Evolutionary conservation across 2,329 filamentous ascomycete species (phyloP), one percentile per base, ranked within the genome.

Genomic region (Penicillium griseofulvum): DNA sequence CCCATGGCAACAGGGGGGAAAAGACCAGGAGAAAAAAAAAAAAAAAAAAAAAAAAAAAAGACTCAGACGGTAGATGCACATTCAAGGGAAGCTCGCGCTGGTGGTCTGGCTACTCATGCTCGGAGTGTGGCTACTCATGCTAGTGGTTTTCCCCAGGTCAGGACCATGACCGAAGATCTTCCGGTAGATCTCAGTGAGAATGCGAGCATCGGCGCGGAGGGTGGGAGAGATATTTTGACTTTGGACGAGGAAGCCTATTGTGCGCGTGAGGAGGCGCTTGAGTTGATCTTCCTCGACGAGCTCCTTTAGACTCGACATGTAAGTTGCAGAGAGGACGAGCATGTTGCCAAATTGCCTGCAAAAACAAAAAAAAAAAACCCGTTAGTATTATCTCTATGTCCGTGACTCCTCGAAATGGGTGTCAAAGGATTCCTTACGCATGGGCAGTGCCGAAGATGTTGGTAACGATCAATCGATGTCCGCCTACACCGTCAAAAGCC

Each of bases 341-440:
- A 97, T 84, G 70, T 97, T 97, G 55, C 94, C 93, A 79, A 95
- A 99, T 90, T 99, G 94, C 6, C 92, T 96, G 59, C 16, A 5
- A 11, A 19, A 5, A 43, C 56, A 54, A 49, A 24, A 19, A n/a
- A n/a, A n/a, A n/a, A n/a, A n/a, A n/a, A n/a, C n/a, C n/a, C 14
- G 57, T 75, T 60, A 73, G 68, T 55, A 45, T 42, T 16, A 14
- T 19, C n/a, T n/a, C 12, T 9, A n/a, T 14, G 22, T 12, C 5
- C 4, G 5, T 16, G 6, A 5, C 12, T 16, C 5, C 4, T 6
- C 11, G n/a, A 7, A 5, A 29, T 7, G 9, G 19, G 37, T 11
- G 12, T 37, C 29, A 46, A 6, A n/a, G 41, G 31, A 5, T 14
- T 37, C 31, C 52, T 50, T 44, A 54, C 52, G 52, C 52, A 54